Percentiles rank a stretch among this genome's conserved stretches.
Evolutionary conservation across 2,329 filamentous ascomycete genomes (phyloP).

Genomic region (Tolypocladium tropicale): DNA sequence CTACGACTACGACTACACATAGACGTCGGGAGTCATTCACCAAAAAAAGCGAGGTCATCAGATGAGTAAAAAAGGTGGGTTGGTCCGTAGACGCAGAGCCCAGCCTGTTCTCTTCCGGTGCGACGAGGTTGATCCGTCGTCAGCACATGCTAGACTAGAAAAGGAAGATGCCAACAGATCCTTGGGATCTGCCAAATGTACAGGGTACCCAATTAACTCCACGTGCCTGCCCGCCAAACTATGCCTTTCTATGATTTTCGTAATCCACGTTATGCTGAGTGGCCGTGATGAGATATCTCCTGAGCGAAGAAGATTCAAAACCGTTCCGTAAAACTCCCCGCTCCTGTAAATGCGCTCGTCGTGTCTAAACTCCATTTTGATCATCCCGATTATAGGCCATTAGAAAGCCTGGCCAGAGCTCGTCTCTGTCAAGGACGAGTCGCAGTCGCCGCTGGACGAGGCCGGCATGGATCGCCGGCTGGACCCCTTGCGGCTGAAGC

Average conservation of each 20-base stretch:
- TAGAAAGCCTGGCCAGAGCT: constrained; percentile 36
- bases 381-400: constrained; percentile 28
- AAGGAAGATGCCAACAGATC: not conserved
- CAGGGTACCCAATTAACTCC: not conserved
- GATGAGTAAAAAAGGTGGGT: not conserved
- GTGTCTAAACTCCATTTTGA: not conserved
- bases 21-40: not conserved
- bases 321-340: not conserved
- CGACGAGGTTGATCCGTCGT: not conserved
- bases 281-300: not conserved
- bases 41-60: not conserved
- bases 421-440: constrained; percentile 23
- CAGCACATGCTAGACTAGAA: not conserved
- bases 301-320: not conserved
- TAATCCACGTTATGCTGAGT: not conserved
- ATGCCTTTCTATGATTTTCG: not conserved
- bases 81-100: not conserved
- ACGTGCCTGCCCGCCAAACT: not conserved
- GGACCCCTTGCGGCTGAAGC: constrained; percentile 42
- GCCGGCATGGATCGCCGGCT: constrained; percentile 32
- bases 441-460: constrained; percentile 29
- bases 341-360: not conserved
- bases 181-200: no score
- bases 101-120: not conserved
- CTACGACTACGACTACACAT: no score